A percentile compares a stretch with the other conserved stretches of the same genome.
phyloP scores from a whole-genome alignment of 371 early-diverging fungal species.

The Rhizopus stolonifer region DNA sequence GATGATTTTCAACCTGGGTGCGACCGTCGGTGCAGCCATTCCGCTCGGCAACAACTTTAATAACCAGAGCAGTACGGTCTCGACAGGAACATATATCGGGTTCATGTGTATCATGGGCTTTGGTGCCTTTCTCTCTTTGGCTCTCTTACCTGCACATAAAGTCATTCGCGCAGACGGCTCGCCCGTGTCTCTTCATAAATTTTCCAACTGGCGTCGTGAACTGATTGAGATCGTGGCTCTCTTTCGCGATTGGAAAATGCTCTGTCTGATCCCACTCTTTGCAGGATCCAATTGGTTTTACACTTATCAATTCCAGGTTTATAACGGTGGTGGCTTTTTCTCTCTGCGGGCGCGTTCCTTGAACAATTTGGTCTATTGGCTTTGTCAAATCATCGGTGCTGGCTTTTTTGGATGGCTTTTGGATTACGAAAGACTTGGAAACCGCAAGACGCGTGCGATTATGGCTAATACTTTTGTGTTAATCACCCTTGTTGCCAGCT shows the following conservation, averaged over 20 bases:
- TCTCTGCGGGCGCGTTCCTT: constrained; percentile 58
- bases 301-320: constrained; percentile 60
- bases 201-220: constrained; percentile 58
- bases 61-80: constrained; percentile 17
- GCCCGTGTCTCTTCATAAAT: constrained; percentile 56
- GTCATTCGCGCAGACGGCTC: constrained; percentile 68
- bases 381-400: constrained; percentile 68
- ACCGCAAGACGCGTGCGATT: constrained; percentile 55
- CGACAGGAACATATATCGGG: constrained; percentile 57
- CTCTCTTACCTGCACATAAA: constrained; percentile 58
- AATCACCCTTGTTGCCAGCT: constrained; percentile 46
- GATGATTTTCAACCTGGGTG: constrained; percentile 71
- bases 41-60: constrained; percentile 7
- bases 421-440: constrained; percentile 44
- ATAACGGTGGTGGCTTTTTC: constrained; percentile 48
- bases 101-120: constrained; percentile 66
- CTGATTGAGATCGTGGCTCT: constrained; percentile 56
- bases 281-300: constrained; percentile 78
- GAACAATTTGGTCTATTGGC: constrained; percentile 73
- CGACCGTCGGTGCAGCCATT: constrained; percentile 1
- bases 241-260: constrained; percentile 68
- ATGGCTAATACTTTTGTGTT: constrained; percentile 49
- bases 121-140: constrained; percentile 57
- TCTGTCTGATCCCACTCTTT: constrained; percentile 66
- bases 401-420: constrained; percentile 57